Evolutionary conservation across 1,139 yeast genomes (phyloP).

Genomic region (Eremothecium coryli): DNA sequence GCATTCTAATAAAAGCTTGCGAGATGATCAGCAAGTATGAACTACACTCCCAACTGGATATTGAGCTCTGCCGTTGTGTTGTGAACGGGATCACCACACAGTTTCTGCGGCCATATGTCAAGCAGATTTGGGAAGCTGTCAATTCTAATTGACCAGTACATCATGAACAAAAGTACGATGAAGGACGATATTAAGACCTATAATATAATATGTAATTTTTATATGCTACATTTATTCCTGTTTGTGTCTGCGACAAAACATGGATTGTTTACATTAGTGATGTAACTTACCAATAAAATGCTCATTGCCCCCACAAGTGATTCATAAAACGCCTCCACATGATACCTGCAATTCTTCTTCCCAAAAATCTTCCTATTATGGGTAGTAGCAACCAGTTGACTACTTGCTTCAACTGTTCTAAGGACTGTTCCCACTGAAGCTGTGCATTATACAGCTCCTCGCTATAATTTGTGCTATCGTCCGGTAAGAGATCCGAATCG

Average conservation of each 20-base stretch:
- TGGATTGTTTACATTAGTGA: no score
- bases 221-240: no score
- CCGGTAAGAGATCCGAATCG: slow-evolving; percentile 15
- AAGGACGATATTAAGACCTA: no score
- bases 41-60: not conserved
- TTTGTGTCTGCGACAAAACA: no score
- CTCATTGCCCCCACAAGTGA: slow-evolving; percentile 11
- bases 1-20: slow-evolving; percentile 9
- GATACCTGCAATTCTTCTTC: slow-evolving; percentile 41
- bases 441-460: slow-evolving; percentile 35
- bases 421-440: slow-evolving; percentile 58
- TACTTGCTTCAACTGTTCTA: slow-evolving; percentile 44
- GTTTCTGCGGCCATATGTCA: slow-evolving; percentile 5
- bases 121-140: slow-evolving; percentile 2
- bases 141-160: no score
- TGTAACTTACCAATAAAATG: no score
- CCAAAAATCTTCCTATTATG: slow-evolving; percentile 49
- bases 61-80: slow-evolving; percentile 3
- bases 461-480: slow-evolving; percentile 12
- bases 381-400: slow-evolving; percentile 49
- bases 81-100: slow-evolving; percentile 4
- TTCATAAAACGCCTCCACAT: slow-evolving; percentile 31
- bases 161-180: no score
- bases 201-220: no score
- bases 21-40: slow-evolving; percentile 5